Evolutionary conservation across 2,329 filamentous ascomycete genomes (phyloP), one percentile per base, ranked within the genome.

Genomic region (Monilinia aucupariae): DNA sequence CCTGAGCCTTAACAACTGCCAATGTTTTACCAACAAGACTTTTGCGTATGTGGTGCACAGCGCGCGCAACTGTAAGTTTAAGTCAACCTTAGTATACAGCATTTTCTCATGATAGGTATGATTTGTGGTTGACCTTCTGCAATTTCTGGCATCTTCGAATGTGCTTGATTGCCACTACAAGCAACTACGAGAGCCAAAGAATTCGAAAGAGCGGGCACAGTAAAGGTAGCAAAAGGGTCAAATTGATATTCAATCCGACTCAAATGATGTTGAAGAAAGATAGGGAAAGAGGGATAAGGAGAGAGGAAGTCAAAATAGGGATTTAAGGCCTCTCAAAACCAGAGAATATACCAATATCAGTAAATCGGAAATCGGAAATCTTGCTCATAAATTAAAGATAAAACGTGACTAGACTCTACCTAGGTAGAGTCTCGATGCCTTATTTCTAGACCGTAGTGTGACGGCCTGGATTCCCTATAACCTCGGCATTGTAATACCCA

Each of bases 11-110:
- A 61, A 90, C 88, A 48, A 82, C 83, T 53, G 81, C 78, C 65
- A 99, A 87, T 12, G 82, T 89, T 77, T 91, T 94, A 62, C 91
- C 91, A 34, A 96, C 88, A n/a, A 96, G 82, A 75, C 91, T 85
- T 67, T 89, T 87, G 65, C 85, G 87, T 47, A 99, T 84, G 74
- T 88, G 96, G 74, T 96, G 89, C 56, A 96, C 91, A 68, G 93
- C 85, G 50, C 92, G 89, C 25, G 91, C 89, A 68, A 97, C 89
- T 86, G 64, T 41, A 6, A 37, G 61, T 22, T 50, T 63, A 27
- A 37, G 60, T 43, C 32, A 34, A 25, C 34, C 50, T 53, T 41
- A 43, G 52, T 9, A 49, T 53, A 15, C 30, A 15, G 43, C 48
- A 13, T 56, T 15, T 13, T 22, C 9, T 20, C 12, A 9, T 34